A percentile compares a stretch with the other conserved stretches of the same genome.
Evolutionary conservation across 192 early-diverging fungal species (phyloP).

Genomic region (Funneliformis geosporum): DNA sequence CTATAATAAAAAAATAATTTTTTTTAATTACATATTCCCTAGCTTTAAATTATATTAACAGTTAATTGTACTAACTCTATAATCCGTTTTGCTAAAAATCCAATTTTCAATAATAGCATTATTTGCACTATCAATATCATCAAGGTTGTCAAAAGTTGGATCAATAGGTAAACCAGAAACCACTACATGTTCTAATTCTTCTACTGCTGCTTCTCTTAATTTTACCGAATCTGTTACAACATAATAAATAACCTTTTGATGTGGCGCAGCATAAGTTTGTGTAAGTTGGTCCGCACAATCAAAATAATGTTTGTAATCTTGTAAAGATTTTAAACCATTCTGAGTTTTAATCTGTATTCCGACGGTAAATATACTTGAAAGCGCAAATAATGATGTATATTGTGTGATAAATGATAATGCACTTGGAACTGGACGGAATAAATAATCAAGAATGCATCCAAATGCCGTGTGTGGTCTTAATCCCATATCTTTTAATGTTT

Average conservation of each 20-base stretch:
- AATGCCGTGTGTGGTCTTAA: conserved; percentile 43
- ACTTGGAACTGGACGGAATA: conserved; percentile 43
- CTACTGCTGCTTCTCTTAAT: conserved; percentile 40
- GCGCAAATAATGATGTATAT: conserved; percentile 38
- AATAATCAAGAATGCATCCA: conserved; percentile 46
- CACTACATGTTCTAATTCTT: conserved; percentile 38
- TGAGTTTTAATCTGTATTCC: conserved; percentile 47
- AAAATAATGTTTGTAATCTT: conserved; percentile 43
- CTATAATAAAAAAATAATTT: neutral
- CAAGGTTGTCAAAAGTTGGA: neutral
- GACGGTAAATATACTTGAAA: conserved; percentile 44
- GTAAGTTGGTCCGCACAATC: conserved; percentile 46
- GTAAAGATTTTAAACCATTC: neutral
- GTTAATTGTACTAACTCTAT: conserved; percentile 47
- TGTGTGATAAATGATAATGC: conserved; percentile 40
- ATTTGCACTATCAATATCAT: conserved; percentile 36
- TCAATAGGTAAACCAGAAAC: conserved; percentile 39
- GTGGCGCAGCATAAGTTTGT: conserved; percentile 32
- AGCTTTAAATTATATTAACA: neutral
- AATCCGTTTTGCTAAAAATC: conserved; percentile 44
- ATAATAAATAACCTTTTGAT: conserved; percentile 44
- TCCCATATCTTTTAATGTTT: conserved; percentile 37
- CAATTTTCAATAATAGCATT: conserved; percentile 49
- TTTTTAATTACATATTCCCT: neutral
- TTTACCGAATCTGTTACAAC: conserved; percentile 47